Evolutionary conservation across 306 rosid species (phyloP).

Genomic region (Cicer bijugum): DNA sequence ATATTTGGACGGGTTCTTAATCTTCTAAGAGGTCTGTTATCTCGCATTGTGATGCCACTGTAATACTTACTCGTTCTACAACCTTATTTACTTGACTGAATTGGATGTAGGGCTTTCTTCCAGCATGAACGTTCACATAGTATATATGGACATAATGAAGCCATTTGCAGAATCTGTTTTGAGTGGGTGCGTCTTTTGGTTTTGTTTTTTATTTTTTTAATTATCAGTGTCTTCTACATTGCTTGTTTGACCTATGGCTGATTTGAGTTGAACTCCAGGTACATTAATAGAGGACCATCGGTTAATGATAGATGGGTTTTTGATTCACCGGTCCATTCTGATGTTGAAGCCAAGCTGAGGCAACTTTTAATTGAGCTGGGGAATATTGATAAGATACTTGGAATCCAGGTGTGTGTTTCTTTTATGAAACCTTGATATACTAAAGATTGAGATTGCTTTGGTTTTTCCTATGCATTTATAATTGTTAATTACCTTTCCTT

Average conservation of each 20-base stretch:
- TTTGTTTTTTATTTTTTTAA: not conserved
- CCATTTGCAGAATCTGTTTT: slow-evolving; percentile 94
- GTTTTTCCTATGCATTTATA: slow-evolving; percentile 20
- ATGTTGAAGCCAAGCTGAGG: slow-evolving; percentile 87
- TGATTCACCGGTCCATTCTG: slow-evolving; percentile 78
- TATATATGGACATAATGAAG: slow-evolving; percentile 93
- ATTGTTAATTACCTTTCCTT: slow-evolving; percentile 16
- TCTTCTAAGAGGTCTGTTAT: slow-evolving; percentile 86
- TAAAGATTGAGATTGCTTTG: slow-evolving; percentile 25
- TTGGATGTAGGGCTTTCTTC: slow-evolving; percentile 84
- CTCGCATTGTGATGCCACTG: slow-evolving; percentile 30
- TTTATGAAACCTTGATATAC: slow-evolving; percentile 28
- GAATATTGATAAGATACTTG: slow-evolving; percentile 81
- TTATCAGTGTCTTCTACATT: slow-evolving; percentile 24
- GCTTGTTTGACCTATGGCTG: slow-evolving; percentile 51
- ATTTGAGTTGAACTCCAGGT: slow-evolving; percentile 55
- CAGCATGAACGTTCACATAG: slow-evolving; percentile 75
- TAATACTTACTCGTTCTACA: slow-evolving; percentile 36
- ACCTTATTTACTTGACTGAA: slow-evolving; percentile 42
- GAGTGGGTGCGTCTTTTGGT: slow-evolving; percentile 69
- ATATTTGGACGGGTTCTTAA: slow-evolving; percentile 93
- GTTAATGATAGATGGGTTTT: slow-evolving; percentile 80
- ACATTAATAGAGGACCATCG: slow-evolving; percentile 69
- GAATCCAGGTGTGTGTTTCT: slow-evolving; percentile 74
- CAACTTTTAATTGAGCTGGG: slow-evolving; percentile 75